Evolutionary conservation across 2,329 filamentous ascomycete genomes (phyloP).

Genomic region (Stenocarpella maydis): DNA sequence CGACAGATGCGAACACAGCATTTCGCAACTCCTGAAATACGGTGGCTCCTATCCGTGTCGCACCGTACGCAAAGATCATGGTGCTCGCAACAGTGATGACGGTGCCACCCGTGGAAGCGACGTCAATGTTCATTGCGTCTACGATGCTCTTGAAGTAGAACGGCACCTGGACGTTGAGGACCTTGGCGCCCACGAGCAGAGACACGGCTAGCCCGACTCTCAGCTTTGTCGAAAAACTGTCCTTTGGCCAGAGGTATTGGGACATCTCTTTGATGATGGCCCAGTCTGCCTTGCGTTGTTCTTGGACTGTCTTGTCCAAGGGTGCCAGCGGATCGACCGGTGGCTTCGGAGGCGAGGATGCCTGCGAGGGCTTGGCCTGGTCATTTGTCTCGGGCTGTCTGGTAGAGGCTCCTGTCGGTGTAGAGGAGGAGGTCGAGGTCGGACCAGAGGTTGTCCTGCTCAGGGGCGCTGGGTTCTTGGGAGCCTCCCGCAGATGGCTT

Average conservation of each 20-base stretch:
- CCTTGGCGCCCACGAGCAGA: constrained; percentile 87
- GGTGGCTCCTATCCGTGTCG: constrained; percentile 86
- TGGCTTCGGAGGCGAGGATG: constrained; percentile 17
- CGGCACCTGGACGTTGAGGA: constrained; percentile 95
- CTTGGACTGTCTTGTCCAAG: constrained; percentile 75
- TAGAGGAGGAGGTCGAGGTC: neutral
- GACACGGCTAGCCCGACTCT: constrained; percentile 86
- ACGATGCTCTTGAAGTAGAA: constrained; percentile 99
- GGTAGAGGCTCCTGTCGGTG: neutral
- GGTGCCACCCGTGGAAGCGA: constrained; percentile 85
- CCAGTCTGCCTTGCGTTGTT: constrained; percentile 97
- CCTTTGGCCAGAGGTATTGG: constrained; percentile 94
- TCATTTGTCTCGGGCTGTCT: neutral
- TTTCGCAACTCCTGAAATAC: constrained; percentile 94
- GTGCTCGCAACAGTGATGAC: constrained; percentile 88
- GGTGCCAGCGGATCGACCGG: constrained; percentile 65
- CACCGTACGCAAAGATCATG: constrained; percentile 93
- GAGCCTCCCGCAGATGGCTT: constrained; percentile 11
- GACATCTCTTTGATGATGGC: constrained; percentile 99
- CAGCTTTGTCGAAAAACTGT: constrained; percentile 81
- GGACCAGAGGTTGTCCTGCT: neutral
- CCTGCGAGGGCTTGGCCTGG: neutral
- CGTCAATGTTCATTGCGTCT: constrained; percentile 96
- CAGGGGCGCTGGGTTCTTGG: neutral
- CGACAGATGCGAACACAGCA: constrained; percentile 94